Base-by-base conservation (phyloP, 1,139 yeast species). In the Geotrichum macrosporum region DNA sequence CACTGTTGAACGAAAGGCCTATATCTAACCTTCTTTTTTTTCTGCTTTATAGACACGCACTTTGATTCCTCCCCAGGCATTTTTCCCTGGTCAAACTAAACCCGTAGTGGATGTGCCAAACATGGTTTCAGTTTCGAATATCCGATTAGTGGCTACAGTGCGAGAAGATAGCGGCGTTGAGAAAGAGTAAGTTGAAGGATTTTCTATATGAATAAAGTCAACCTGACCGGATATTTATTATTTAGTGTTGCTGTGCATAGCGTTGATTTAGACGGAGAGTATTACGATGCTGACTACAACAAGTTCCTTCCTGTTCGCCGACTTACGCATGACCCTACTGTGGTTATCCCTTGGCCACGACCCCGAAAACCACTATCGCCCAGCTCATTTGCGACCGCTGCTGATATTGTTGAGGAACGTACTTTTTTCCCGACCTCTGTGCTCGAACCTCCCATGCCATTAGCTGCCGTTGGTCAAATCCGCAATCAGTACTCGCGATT, bases 321-420 rank as follows among this genome's bases (percentile, higher is more conserved):
- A 55, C 87, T 89, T 13, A 78, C 75, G 55, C 74, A 77, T 56
- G 88, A 86, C 57, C 70, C 70, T 30, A 77, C 77, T 35, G 70
- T 86, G 49, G 78, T 79, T 41, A 79, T 89, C 46, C 96, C 97
- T 48, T 89, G 95, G 94, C 97, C 97, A 36, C 76, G 78, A 55
- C 95, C 95, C 1, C 50, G 54, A 5, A 81, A 79, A 31, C 72
- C 74, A 6, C 68, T 71, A n/a, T 76, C 75, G 55, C 84, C 80
- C 48, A 86, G 84, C 44, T 55, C 47, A 33, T 55, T 59, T 15
- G 75, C 78, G 3, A 86, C 96, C 0, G 65, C 67, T 10, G 76
- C 78, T 39, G 80, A 74, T 5, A 68, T 70, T 1, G 94, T 78
- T 1, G 76, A 80, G 51, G 86, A 80, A 57, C 81, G 86, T 64